Evolutionary conservation across 1,139 yeast genomes (phyloP), one percentile per base, ranked within the genome.

Genomic region (Candida buenavistaensis): DNA sequence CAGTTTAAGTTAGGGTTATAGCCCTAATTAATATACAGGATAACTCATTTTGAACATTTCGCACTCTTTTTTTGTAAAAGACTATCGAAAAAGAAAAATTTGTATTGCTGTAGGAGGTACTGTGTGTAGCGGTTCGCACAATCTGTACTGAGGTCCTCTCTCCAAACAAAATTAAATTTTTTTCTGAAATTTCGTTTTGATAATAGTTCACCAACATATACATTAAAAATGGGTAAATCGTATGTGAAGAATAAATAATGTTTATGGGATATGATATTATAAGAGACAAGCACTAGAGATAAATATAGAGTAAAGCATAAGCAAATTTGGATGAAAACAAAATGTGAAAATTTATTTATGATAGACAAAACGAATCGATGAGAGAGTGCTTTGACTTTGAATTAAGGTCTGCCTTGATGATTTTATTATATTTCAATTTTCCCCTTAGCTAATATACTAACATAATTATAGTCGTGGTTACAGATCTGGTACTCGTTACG

Each of bases 401-500:
- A n/a, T n/a, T n/a, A n/a, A n/a, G n/a, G 11, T 6, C 13, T 6
- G 13, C 11, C 8, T 22, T 13, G 6, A 22, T 22, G 9, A n/a
- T 22, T 22, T 22, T 22, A 6, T 22, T n/a, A 17, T 3, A 2
- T 20, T 21, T 10, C n/a, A 11, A 12, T n/a, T n/a, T n/a, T n/a
- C n/a, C n/a, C n/a, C n/a, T n/a, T n/a, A n/a, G n/a, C n/a, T n/a
- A n/a, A n/a, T n/a, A n/a, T 43, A 36, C 25, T 32, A 35, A 31
- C 31, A 26, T 38, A 30, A 32, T 28, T 44, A n/a, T 62, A 84
- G 94, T 76, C 97, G 88, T 81, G 98, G 98, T 84, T 89, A 87
- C 84, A 89, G 97, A 90, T 88, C 97, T 65, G 95, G 97, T 82
- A 92, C 97, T 79, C 95, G 98, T 80, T 92, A 92, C 92, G 94